Evolutionary conservation across 2,329 filamentous ascomycete species (phyloP).

Genomic region (Pseudocercospora ulei): DNA sequence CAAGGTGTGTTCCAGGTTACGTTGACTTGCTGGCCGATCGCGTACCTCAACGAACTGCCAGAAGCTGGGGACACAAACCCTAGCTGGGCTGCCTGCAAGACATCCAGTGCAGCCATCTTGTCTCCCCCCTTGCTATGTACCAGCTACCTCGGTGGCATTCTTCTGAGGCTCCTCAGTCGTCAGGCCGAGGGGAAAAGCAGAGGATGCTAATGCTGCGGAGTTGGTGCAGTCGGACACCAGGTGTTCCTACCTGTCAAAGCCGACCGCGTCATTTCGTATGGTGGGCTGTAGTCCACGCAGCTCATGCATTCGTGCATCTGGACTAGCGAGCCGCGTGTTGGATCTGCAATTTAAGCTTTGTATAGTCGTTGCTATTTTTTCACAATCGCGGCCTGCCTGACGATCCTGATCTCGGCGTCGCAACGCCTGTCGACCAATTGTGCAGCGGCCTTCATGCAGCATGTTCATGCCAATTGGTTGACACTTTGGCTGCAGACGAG

Average conservation of each 20-base stretch:
- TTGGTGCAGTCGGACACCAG: conserved; percentile 2
- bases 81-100: conserved; percentile 14
- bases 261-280: conserved; percentile 5
- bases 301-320: conserved; percentile 1
- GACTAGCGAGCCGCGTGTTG: conserved; percentile 2
- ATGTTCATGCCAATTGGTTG: neutral
- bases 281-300: conserved; percentile 7
- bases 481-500: no score
- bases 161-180: conserved; percentile 2
- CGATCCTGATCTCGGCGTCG: neutral
- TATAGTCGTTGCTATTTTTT: conserved; percentile 5
- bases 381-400: neutral
- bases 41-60: conserved; percentile 4
- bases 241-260: conserved; percentile 1
- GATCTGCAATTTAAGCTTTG: conserved; percentile 4
- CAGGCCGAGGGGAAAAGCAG: conserved; percentile 1
- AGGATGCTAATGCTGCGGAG: conserved; percentile 1
- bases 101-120: conserved; percentile 14
- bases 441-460: no score
- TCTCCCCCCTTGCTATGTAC: neutral
- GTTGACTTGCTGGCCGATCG: conserved; percentile 12
- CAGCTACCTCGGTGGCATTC: conserved; percentile 2
- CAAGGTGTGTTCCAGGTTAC: conserved; percentile 19
- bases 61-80: conserved; percentile 9
- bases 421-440: neutral